These are phyloP conservation scores for Lablab purpureus DNA, from an alignment of 306 rosid genomes.

Conservation along the genomic window DNA sequence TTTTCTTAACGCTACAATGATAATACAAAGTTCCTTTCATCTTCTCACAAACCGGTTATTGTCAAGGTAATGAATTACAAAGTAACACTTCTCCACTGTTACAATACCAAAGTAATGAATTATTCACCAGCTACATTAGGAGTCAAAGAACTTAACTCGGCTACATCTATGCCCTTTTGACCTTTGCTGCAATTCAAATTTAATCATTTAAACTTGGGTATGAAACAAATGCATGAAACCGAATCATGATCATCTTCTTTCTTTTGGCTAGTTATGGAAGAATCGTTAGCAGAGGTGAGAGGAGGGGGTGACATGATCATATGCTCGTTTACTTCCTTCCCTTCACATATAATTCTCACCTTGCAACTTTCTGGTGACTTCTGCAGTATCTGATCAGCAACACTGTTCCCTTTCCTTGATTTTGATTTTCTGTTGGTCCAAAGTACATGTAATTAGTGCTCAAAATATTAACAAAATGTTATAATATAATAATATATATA, in stretches of 20 bases:
- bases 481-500: too few relatives aligned
- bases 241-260: constrained; percentile 45
- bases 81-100: background rate
- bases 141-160: background rate
- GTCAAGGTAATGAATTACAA: too few relatives aligned
- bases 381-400: constrained; percentile 64
- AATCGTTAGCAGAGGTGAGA: constrained; percentile 8
- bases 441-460: background rate
- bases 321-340: constrained; percentile 57
- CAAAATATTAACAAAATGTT: background rate
- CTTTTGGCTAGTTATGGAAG: constrained; percentile 38
- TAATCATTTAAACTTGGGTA: constrained; percentile 45
- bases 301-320: constrained; percentile 33
- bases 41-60: background rate
- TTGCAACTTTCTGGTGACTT: constrained; percentile 65
- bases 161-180: background rate
- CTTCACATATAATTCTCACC: constrained; percentile 73
- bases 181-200: background rate
- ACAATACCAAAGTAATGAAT: background rate
- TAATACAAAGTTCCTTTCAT: constrained; percentile 8
- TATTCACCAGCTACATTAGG: background rate
- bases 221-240: constrained; percentile 71
- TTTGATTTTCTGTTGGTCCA: constrained; percentile 62
- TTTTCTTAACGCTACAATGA: background rate
- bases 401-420: constrained; percentile 68